Base-by-base conservation (phyloP, 768 basidiomycete species). In the Megacollybia marginata region DNA sequence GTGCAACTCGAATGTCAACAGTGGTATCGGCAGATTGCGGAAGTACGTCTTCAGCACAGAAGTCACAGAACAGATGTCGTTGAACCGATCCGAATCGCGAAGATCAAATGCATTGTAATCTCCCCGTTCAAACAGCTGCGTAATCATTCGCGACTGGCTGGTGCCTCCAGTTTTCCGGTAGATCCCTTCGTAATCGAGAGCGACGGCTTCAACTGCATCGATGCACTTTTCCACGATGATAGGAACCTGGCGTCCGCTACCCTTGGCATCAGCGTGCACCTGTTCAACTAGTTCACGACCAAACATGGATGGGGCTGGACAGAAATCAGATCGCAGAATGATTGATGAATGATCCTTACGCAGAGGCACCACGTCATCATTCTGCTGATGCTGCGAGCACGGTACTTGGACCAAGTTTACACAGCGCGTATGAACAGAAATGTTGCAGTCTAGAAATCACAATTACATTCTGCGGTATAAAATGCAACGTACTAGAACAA, bases 121-220 rank as follows among this genome's bases (percentile, higher is more conserved):
- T 48, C 92, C 93, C 44, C 88, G 80, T 60, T 98, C 96, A 59
- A 99, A 99, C 20, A 95, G 73, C 54, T 94, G 89, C 0, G 91
- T 93, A 67, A 99, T 97, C 47, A 76, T 76, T 70, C 95, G 95
- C 33, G 91, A 88, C 59, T 94, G 94, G 2, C 88, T 79, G 28
- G 88, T 83, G 2, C 96, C 96, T 31, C 96, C 96, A 0, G 86
- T 92, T 71, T 99, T 99, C 54, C 96, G 91, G 66, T 99, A 99
- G 55, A 99, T 92, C 10, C 96, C 96, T 65, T 99, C 96, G 60
- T 93, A 93, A 52, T 96, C 52, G 33, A 54, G 35, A 28, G 50
- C 94, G 52, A 82, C 72, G 5, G 75, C 69, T 57, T 98, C 96
- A 16, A 99, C 95, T 2, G 96, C 93, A 23, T 83, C 81, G 55